A percentile compares a stretch with the other conserved stretches of the same genome.
phyloP scores from a whole-genome alignment of 2,329 filamentous ascomycete genomes.

The Cercospora berteroae region DNA sequence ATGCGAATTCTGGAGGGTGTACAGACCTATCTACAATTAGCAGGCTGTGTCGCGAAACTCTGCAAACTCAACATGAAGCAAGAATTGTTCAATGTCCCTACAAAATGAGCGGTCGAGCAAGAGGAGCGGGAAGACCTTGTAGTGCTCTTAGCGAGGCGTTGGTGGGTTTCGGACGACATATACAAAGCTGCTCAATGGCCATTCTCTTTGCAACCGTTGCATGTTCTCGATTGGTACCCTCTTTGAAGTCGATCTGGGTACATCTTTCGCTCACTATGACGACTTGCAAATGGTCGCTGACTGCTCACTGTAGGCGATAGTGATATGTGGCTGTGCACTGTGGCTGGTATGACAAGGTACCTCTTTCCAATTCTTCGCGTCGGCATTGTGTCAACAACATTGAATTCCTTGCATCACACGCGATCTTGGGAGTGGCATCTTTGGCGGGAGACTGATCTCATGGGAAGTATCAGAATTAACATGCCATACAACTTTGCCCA shows the following conservation, averaged over 20 bases:
- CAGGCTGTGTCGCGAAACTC: constrained; percentile 84
- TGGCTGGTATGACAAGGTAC: not conserved
- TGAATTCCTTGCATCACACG: not conserved
- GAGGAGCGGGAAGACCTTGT: not conserved
- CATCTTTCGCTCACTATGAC: not conserved
- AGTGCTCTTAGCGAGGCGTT: constrained; percentile 33
- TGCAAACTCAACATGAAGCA: constrained; percentile 97
- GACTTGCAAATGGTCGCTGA: not conserved
- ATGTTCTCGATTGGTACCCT: not conserved
- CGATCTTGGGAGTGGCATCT: not conserved
- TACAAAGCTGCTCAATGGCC: not conserved
- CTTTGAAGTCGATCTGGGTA: not conserved
- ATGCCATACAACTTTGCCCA: not conserved
- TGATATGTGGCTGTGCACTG: not conserved
- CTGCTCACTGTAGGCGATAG: not conserved
- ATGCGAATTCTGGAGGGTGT: constrained; percentile 99
- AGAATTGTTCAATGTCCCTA: constrained; percentile 63
- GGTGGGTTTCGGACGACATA: constrained; percentile 14
- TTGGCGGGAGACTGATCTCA: not conserved
- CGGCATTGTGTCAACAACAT: not conserved
- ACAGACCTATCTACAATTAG: constrained; percentile 89
- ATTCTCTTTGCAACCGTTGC: not conserved
- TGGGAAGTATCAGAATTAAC: not conserved
- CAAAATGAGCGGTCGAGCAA: constrained; percentile 10
- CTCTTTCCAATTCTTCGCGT: not conserved